These are phyloP conservation scores for Botrytis squamosa DNA, from an alignment of 2,329 filamentous ascomycete genomes.

Conservation along the genomic window DNA sequence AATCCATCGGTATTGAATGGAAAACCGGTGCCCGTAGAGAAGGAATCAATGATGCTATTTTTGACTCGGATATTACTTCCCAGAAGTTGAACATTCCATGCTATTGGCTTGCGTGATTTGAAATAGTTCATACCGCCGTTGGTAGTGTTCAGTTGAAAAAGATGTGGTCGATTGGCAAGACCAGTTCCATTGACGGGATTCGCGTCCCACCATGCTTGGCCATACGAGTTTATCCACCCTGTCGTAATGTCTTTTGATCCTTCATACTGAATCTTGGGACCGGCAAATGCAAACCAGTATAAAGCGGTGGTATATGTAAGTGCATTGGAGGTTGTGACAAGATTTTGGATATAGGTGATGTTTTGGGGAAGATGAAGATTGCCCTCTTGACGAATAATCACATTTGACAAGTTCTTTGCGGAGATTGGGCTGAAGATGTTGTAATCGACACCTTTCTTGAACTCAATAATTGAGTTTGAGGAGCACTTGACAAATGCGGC, in stretches of 20 bases:
- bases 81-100: constrained; percentile 44
- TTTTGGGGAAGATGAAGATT: constrained; percentile 46
- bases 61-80: constrained; percentile 44
- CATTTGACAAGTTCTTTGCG: constrained; percentile 44
- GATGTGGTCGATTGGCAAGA: constrained; percentile 43
- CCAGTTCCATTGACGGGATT: constrained; percentile 44
- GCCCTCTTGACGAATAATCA: constrained; percentile 45
- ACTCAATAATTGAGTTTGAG: constrained; percentile 40
- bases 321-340: constrained; percentile 40
- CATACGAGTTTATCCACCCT: constrained; percentile 49
- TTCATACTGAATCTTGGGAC: constrained; percentile 38
- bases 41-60: constrained; percentile 42
- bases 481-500: constrained; percentile 42
- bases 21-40: constrained; percentile 17
- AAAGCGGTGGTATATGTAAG: constrained; percentile 35
- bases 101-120: constrained; percentile 47
- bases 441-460: constrained; percentile 44
- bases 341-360: constrained; percentile 41
- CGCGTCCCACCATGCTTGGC: constrained; percentile 47
- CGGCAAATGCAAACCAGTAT: constrained; percentile 44
- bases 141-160: constrained; percentile 43
- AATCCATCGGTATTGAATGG: constrained; percentile 39
- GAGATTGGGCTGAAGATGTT: constrained; percentile 44
- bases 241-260: constrained; percentile 41
- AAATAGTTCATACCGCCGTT: constrained; percentile 42